Evolutionary conservation across 139 green algal genomes (phyloP), one percentile per base, ranked within the genome.

Genomic region (Medakamo hakoo): DNA sequence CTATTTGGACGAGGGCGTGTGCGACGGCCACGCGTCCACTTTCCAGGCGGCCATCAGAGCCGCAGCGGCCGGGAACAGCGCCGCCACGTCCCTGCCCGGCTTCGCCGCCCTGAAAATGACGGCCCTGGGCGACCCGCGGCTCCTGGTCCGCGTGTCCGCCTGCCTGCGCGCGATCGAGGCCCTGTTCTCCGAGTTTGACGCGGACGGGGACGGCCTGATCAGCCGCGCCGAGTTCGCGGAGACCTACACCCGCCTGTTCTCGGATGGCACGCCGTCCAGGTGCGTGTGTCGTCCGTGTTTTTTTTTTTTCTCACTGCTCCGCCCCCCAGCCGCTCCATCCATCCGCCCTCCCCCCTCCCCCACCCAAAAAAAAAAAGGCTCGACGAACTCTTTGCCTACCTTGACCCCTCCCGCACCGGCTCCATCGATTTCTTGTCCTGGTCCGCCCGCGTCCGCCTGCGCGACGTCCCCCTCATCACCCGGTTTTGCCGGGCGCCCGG

Each of bases 51-150:
- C 79, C 21, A 86, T 94, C 26, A 66, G 82, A 9, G 83, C 85
- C 2, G 84, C 79, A 1, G 69, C 63, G 49, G 62, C 49, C 3
- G 59, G 79, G 30, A 72, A 77, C 28, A 69, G 77, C 4, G 62
- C 80, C 30, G 22, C 14, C 32, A 25, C 23, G n/a, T n/a, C n/a
- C n/a, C n/a, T n/a, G n/a, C n/a, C n/a, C 22, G 76, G 82, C 5
- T 94, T 91, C 79, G 82, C 86, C 23, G 86, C 86, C 3, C 83
- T 94, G 72, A 90, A 94, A 78, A 69, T 94, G 9, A 95, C 88
- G 20, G 85, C 84, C 3, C 78, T 95, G 63, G 88, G 85, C 49
- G 86, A 86, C 67, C 85, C 88, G 0, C 66, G 65, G 49, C 76
- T 95, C 63, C 73, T 95, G 64, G 73, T 91, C 73, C 76, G 82